Conservation (phyloP, 1,139 yeast genomes). For the Scheffersomyces illinoinensis region DNA sequence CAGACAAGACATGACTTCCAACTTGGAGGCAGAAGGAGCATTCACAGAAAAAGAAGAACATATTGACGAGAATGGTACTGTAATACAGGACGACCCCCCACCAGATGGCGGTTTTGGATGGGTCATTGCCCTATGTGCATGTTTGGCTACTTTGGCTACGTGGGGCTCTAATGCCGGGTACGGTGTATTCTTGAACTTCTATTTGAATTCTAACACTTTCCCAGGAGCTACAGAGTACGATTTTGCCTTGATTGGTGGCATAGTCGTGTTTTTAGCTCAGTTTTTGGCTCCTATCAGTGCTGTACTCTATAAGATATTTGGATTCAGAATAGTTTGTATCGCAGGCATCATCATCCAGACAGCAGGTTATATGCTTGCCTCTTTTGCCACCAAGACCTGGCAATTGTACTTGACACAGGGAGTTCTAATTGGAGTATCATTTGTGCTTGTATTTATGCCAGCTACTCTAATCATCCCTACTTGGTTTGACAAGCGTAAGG, state of each 20-base stretch:
- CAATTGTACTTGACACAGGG: conserved; percentile 75
- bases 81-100: conserved; percentile 33
- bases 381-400: conserved; percentile 61
- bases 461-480: conserved; percentile 58
- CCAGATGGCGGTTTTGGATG: conserved; percentile 76
- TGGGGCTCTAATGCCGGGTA: conserved; percentile 78
- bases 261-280: conserved; percentile 61
- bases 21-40: neutral
- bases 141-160: conserved; percentile 50
- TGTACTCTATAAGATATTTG: conserved; percentile 33
- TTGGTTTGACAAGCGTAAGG: conserved; percentile 59
- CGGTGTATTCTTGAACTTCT: conserved; percentile 67
- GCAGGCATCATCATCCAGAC: conserved; percentile 55
- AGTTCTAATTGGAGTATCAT: conserved; percentile 60
- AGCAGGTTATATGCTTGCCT: conserved; percentile 61
- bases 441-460: conserved; percentile 61
- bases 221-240: conserved; percentile 60
- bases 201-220: conserved; percentile 45
- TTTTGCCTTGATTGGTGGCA: conserved; percentile 70
- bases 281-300: conserved; percentile 55
- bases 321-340: conserved; percentile 33
- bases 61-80: conserved; percentile 7
- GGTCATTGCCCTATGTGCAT: conserved; percentile 59
- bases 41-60: conserved; percentile 6
- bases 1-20: neutral